Evolutionary conservation across 257 asterid species (phyloP), one percentile per base, ranked within the genome.

Genomic region (Ligustrum vulgare): DNA sequence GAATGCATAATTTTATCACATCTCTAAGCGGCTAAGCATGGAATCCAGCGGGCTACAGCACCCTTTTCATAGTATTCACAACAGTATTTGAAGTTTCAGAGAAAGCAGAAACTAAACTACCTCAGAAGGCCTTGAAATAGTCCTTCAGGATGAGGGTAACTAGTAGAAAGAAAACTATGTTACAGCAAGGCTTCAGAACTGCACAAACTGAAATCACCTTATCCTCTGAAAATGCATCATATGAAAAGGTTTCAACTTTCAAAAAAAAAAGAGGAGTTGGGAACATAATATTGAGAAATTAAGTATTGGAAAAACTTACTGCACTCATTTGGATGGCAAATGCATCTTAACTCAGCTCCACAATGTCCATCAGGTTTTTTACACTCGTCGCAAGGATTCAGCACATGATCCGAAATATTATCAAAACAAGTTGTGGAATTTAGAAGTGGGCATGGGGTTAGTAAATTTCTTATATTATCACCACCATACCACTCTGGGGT

Each of bases 301-400:
- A 22, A 62, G 0, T 23, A 2, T 33, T 2, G 58, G 18, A 37
- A 28, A 41, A 41, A 80, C 89, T 82, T 77, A 91, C 97, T 89
- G 82, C 95, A 89, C 45, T 80, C 72, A 6, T 41, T 73, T 1
- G 86, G 84, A 77, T 89, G 90, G 79, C 92, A 91, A 69, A 84
- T 47, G 66, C 97, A 91, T 89, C 90, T 86, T 66, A 91, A 82
- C n/a, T 81, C 97, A 28, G 68, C 85, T 37, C 90, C 96, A 77
- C 92, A 91, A 69, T 86, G 81, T 1, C 93, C 93, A 73, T 85
- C 36, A 7, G 81, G 83, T 78, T 83, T 85, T 33, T 73, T 74
- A 71, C 97, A 91, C 80, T 89, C 79, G 73, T 84, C 77, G 82
- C 93, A 91, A 8, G 87, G 92, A 79, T 89, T 87, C 0, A 91